These are phyloP conservation scores for Saccharomyces jurei DNA, from an alignment of 805 yeast species.

Conservation along the genomic window DNA sequence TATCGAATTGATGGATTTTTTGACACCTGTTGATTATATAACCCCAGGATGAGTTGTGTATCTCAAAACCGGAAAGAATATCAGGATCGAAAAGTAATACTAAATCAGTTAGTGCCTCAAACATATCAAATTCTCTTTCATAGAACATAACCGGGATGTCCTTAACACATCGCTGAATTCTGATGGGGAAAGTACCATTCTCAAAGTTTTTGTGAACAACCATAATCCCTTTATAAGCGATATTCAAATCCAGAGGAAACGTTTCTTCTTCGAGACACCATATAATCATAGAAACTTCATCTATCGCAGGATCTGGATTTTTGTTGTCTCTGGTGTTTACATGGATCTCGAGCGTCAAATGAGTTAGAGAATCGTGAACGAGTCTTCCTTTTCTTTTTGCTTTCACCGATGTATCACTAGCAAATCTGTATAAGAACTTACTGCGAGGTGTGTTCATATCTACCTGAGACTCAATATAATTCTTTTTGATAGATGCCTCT, in stretches of 20 bases:
- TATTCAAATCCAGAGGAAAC: conserved; percentile 28
- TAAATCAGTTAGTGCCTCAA: conserved; percentile 45
- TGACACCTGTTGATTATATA: conserved; percentile 63
- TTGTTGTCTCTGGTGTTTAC: conserved; percentile 43
- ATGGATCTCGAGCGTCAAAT: conserved; percentile 63
- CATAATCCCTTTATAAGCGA: conserved; percentile 34
- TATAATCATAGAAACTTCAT: conserved; percentile 50
- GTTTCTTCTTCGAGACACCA: conserved; percentile 51
- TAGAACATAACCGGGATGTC: conserved; percentile 34
- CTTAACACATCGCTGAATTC: conserved; percentile 11
- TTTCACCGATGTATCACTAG: conserved; percentile 15
- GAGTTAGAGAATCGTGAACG: conserved; percentile 42
- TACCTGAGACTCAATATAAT: conserved; percentile 41
- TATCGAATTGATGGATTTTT: conserved; percentile 39
- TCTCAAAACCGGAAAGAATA: conserved; percentile 76
- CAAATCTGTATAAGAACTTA: conserved; percentile 12
- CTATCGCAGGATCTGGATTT: conserved; percentile 58
- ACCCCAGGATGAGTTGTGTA: conserved; percentile 83
- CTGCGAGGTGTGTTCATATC: conserved; percentile 39
- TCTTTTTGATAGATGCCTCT: conserved; percentile 4
- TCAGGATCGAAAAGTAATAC: conserved; percentile 76
- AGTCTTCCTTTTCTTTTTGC: conserved; percentile 30
- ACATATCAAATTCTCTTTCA: conserved; percentile 49
- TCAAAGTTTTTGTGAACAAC: conserved; percentile 10
- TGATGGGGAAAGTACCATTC: conserved; percentile 3